phyloP scores from a whole-genome alignment of 768 basidiomycete species.

The Pleurotus ostreatus region DNA sequence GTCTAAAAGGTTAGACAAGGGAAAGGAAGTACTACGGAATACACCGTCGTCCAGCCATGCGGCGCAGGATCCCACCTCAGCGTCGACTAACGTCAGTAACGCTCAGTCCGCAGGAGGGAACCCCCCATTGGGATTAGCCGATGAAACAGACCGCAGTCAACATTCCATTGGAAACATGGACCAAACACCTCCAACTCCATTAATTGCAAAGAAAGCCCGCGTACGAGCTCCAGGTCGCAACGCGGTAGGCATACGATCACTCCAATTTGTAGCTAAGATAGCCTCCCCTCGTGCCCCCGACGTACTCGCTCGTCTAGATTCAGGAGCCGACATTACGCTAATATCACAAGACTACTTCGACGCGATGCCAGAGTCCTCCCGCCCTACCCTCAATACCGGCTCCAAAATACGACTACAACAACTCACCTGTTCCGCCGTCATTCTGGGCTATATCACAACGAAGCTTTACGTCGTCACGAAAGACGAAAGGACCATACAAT shows the following conservation, averaged over 20 bases:
- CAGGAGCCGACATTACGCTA: slow-evolving; percentile 12
- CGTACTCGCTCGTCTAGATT: slow-evolving; percentile 8
- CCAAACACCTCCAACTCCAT: too few species aligned
- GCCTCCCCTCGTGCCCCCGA: not conserved
- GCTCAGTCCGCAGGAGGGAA: too few species aligned
- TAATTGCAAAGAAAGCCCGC: too few species aligned
- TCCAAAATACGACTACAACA: not conserved
- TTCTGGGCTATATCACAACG: slow-evolving; percentile 15
- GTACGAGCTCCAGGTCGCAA: not conserved
- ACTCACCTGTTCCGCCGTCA: slow-evolving; percentile 7
- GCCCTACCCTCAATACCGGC: not conserved
- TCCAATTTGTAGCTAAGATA: slow-evolving; percentile 8
- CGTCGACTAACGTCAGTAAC: too few species aligned
- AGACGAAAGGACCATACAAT: slow-evolving; percentile 8
- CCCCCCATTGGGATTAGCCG: too few species aligned
- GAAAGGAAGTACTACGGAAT: too few species aligned
- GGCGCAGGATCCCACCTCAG: too few species aligned
- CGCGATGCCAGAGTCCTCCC: not conserved
- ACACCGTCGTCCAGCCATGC: too few species aligned
- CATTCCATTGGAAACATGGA: too few species aligned
- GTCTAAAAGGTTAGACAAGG: too few species aligned
- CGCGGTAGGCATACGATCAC: slow-evolving; percentile 3
- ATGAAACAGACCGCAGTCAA: too few species aligned
- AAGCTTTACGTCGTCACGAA: slow-evolving; percentile 6
- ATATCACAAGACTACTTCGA: slow-evolving; percentile 12